Conservation (phyloP, 352 stramenopile species). For the Thalassiosira tumida region DNA sequence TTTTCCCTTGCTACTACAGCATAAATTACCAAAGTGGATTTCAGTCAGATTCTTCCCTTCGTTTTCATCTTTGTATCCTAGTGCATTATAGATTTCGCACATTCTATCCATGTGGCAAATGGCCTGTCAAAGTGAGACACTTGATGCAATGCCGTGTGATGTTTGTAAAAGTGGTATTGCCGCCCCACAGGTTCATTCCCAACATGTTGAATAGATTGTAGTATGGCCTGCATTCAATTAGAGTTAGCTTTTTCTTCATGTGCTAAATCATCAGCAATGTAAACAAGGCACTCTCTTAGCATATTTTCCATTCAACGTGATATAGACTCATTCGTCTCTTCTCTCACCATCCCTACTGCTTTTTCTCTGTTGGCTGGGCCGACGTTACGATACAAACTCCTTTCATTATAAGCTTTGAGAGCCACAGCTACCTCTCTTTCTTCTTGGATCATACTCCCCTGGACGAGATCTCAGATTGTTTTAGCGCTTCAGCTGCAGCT, state of each 20-base stretch:
- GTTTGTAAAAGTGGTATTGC: background rate
- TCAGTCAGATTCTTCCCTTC: background rate
- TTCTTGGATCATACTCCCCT: too few species aligned
- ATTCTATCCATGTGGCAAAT: background rate
- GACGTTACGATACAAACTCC: too few species aligned
- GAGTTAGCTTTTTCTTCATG: background rate
- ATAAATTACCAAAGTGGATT: constrained; percentile 17
- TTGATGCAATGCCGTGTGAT: background rate
- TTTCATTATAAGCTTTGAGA: too few species aligned
- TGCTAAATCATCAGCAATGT: background rate
- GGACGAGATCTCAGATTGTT: too few species aligned
- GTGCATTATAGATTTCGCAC: background rate
- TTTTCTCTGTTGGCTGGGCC: too few species aligned
- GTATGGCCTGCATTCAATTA: background rate
- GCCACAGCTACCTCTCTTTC: too few species aligned
- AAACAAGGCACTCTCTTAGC: too few species aligned
- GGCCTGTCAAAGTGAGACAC: background rate
- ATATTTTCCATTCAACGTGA: too few species aligned
- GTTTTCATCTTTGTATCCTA: background rate
- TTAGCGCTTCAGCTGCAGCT: too few species aligned
- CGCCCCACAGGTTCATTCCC: background rate
- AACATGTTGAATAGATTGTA: background rate
- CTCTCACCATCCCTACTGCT: too few species aligned
- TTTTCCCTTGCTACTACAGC: constrained; percentile 23
- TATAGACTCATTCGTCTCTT: too few species aligned